A percentile compares a stretch with the other conserved stretches of the same genome.
Conservation (phyloP, 768 basidiomycete species). For the Psilocybe tampanensis region DNA sequence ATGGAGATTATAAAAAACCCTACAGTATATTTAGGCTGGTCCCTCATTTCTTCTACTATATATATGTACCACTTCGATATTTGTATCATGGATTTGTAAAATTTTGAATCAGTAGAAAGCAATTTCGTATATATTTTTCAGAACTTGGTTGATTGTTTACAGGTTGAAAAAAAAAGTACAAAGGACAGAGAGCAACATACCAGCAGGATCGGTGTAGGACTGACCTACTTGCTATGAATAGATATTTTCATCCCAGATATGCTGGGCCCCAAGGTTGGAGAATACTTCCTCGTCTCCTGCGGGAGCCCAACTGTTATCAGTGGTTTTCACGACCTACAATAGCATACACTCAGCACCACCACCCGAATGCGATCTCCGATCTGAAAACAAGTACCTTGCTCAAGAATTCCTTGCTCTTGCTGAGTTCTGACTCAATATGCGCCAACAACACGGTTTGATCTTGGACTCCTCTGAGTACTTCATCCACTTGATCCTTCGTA, state of each 20-base stretch:
- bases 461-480: conserved; percentile 55
- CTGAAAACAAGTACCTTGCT: conserved; percentile 52
- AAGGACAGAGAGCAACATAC: neutral
- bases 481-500: conserved; percentile 62
- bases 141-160: too few species aligned
- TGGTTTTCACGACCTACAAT: conserved; percentile 13
- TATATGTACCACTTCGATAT: neutral
- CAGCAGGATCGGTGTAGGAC: neutral
- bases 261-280: conserved; percentile 15
- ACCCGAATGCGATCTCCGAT: too few species aligned
- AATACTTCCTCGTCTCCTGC: conserved; percentile 22
- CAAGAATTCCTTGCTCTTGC: conserved; percentile 71
- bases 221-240: conserved; percentile 3
- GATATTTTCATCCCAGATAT: conserved; percentile 22
- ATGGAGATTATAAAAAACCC: conserved; percentile 11
- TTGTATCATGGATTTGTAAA: neutral
- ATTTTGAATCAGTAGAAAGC: too few species aligned
- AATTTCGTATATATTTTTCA: too few species aligned
- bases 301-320: conserved; percentile 18
- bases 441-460: conserved; percentile 51
- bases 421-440: conserved; percentile 56
- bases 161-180: neutral
- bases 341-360: neutral
- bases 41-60: neutral
- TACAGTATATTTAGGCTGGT: neutral